phyloP scores from a whole-genome alignment of 208 protist species.

The Leishmania major region DNA sequence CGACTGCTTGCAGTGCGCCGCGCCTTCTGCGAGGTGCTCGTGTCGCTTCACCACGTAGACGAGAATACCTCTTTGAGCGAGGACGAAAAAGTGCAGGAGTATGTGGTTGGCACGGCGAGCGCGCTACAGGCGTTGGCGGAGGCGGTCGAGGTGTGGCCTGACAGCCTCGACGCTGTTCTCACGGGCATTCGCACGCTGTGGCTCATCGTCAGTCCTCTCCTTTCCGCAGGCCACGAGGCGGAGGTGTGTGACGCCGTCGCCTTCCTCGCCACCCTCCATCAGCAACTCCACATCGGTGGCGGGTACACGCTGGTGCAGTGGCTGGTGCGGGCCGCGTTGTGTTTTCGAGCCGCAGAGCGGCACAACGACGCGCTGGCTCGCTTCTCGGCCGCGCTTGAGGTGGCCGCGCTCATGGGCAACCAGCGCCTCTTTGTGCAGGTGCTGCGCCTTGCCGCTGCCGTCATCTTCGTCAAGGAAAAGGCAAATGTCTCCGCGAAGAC shows the following conservation, averaged over 20 bases:
- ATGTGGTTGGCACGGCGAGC: slow-evolving; percentile 44
- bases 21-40: slow-evolving; percentile 67
- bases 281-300: slow-evolving; percentile 71
- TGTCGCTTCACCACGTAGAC: slow-evolving; percentile 49
- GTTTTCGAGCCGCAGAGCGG: slow-evolving; percentile 57
- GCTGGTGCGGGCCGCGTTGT: slow-evolving; percentile 64
- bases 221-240: slow-evolving; percentile 40
- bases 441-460: slow-evolving; percentile 44
- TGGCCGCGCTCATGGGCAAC: slow-evolving; percentile 45
- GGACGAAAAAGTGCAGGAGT: slow-evolving; percentile 47
- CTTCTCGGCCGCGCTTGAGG: slow-evolving; percentile 47
- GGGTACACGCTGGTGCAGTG: slow-evolving; percentile 75
- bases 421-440: slow-evolving; percentile 80
- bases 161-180: slow-evolving; percentile 46
- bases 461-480: slow-evolving; percentile 29
- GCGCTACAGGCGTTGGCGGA: slow-evolving; percentile 66
- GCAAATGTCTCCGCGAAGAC: slow-evolving; percentile 11
- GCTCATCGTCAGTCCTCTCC: slow-evolving; percentile 51
- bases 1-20: slow-evolving; percentile 53
- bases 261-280: slow-evolving; percentile 67
- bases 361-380: slow-evolving; percentile 49
- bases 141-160: slow-evolving; percentile 71
- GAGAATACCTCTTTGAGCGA: slow-evolving; percentile 23
- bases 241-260: slow-evolving; percentile 63
- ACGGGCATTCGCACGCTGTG: slow-evolving; percentile 69